These are phyloP conservation scores for Olyra latifolia DNA, from an alignment of 176 grass and related monocot genomes.

Conservation along the genomic window DNA sequence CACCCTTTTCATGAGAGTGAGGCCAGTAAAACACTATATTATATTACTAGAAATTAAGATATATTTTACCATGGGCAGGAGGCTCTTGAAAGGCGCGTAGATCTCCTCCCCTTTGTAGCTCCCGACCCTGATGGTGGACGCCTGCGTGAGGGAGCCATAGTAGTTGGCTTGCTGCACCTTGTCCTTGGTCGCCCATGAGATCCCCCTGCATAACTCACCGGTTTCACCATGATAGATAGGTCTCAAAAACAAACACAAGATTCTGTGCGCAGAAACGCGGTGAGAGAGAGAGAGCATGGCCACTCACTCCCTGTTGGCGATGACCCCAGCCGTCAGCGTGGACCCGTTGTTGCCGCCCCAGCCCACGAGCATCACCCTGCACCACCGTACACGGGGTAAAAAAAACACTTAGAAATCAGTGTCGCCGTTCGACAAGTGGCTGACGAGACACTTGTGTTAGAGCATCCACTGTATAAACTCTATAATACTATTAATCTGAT, in stretches of 20 bases:
- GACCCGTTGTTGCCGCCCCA: constrained; percentile 97
- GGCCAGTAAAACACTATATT: not conserved
- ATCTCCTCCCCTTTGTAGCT: constrained; percentile 96
- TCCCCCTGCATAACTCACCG: constrained; percentile 56
- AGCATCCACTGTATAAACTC: no score
- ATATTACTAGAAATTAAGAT: no score
- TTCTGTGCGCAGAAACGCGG: not conserved
- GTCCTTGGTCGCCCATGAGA: constrained; percentile 97
- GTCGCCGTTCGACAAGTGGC: not conserved
- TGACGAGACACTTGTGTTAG: not conserved
- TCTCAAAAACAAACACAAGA: not conserved
- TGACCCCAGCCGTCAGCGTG: constrained; percentile 87
- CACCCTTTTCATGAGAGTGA: not conserved
- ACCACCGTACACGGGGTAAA: not conserved
- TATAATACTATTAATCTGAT: no score
- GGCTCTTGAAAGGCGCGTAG: constrained; percentile 91
- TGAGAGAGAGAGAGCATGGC: not conserved
- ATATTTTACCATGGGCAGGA: constrained; percentile 83
- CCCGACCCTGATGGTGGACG: constrained; percentile 83
- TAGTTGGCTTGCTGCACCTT: constrained; percentile 98
- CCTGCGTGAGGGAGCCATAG: constrained; percentile 89
- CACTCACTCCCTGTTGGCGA: constrained; percentile 89
- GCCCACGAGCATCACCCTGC: constrained; percentile 92
- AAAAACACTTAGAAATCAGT: not conserved
- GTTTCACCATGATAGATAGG: not conserved